Conservation (phyloP, 139 green algal genomes). For the Chlorella sp. region DNA sequence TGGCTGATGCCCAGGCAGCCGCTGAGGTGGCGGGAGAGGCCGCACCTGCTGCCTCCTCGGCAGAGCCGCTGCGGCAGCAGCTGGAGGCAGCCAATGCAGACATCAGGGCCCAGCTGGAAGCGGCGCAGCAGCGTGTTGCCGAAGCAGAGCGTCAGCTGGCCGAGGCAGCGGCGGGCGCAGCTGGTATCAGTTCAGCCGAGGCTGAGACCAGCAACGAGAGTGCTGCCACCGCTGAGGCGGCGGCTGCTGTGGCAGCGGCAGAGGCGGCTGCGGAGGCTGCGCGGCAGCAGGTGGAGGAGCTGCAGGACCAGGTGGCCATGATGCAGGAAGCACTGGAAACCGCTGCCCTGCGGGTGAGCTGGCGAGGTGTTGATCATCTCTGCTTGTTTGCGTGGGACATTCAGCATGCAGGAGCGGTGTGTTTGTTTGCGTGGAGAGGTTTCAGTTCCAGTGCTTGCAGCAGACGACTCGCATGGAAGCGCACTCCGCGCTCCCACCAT, state of each 20-base stretch:
- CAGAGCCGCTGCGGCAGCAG: not conserved
- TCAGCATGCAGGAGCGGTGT: not conserved
- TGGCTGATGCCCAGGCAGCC: not conserved
- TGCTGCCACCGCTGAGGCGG: not conserved
- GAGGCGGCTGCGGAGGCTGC: not conserved
- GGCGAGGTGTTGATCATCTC: too few relatives aligned
- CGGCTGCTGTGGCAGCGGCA: not conserved
- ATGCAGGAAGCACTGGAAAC: constrained; percentile 31
- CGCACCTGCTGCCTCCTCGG: not conserved
- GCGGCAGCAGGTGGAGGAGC: constrained; percentile 1
- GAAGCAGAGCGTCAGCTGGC: constrained; percentile 12
- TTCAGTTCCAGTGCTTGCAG: not conserved
- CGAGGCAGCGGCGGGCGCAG: not conserved
- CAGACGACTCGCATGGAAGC: not conserved
- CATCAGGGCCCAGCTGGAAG: constrained; percentile 23
- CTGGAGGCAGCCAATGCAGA: constrained; percentile 25
- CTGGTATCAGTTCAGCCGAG: too few relatives aligned
- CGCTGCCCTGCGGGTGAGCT: constrained; percentile 19
- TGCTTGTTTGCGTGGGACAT: too few relatives aligned
- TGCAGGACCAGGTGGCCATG: constrained; percentile 28
- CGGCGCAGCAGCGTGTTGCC: constrained; percentile 13
- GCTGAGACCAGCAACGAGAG: too few relatives aligned
- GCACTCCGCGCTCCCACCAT: not conserved
- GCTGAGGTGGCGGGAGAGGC: not conserved
- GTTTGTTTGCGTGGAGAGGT: not conserved